Base-by-base conservation (phyloP, 108 stramenopile species). In the Parmales sp. region DNA sequence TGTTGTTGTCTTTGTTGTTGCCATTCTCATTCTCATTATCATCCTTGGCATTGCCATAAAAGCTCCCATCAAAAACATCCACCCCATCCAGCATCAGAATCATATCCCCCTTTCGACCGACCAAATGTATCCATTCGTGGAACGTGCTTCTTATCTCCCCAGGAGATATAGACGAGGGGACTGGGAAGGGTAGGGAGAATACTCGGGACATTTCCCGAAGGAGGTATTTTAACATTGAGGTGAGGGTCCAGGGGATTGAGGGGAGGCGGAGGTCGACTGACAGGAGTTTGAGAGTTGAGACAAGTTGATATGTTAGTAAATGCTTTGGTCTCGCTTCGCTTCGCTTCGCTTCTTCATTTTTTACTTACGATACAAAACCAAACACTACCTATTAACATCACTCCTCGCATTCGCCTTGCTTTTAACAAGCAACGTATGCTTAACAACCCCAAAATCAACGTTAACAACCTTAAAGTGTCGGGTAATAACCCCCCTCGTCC, bases 31-130 rank as follows among this genome's bases (percentile, higher is more conserved):
- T 43, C 41, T 43, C 41, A 31, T 60, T 31, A 28, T 26, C 54
- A 28, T 60, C 54, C 54, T 60, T 60, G n/a, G 28, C n/a, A 20
- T 26, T 60, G 54, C n/a, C n/a, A n/a, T n/a, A n/a, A n/a, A n/a
- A n/a, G n/a, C n/a, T n/a, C n/a, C n/a, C n/a, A n/a, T 60, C 54
- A 16, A 60, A 34, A 1, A 11, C 28, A 20, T 60, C 54, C 1
- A 60, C 36, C 3, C 54, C 54, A 31, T 60, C 54, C 28, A 60
- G 54, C 22, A 60, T 4, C 25, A 60, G 18, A 11, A 60, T 31
- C 11, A 31, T 31, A 31, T 60, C 54, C 2, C 54, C 54, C 2
- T 34, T 9, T 1, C 7, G 4, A 5, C 7, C 2, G 28, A 60
- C 20, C 28, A 11, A 1, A 28, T 31, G 31, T 2, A 60, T 6